These are phyloP conservation scores for Posidonia oceanica DNA, from an alignment of 116 monocot genomes.

Conservation along the genomic window DNA sequence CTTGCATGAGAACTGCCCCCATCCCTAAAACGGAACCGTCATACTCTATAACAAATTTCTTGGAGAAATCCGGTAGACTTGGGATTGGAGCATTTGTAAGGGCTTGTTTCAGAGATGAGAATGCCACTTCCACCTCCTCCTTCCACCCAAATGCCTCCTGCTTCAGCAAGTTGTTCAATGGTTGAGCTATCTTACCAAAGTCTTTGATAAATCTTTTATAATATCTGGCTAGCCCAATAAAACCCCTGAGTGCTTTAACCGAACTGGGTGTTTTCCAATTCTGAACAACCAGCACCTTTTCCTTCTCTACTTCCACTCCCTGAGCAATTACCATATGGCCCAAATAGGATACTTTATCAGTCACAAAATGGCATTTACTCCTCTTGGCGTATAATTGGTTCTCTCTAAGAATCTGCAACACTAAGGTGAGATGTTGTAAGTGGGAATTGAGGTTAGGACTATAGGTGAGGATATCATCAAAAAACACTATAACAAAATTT, in stretches of 20 bases:
- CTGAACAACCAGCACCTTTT: too few relatives aligned
- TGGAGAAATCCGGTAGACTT: too few relatives aligned
- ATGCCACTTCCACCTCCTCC: background rate
- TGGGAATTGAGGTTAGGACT: background rate
- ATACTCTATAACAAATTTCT: too few relatives aligned
- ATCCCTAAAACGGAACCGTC: too few relatives aligned
- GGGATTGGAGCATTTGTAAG: background rate
- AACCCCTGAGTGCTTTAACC: background rate
- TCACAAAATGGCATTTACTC: constrained; percentile 1
- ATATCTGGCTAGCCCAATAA: background rate
- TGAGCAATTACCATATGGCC: too few relatives aligned
- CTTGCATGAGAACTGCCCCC: too few relatives aligned
- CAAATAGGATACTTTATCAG: too few relatives aligned
- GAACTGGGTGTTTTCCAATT: background rate
- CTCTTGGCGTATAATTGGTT: background rate
- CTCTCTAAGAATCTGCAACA: background rate
- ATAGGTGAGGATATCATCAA: constrained; percentile 10
- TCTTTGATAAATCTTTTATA: background rate
- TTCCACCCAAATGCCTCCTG: background rate
- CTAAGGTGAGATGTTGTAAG: background rate
- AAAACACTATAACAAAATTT: constrained; percentile 7
- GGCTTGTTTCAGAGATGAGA: constrained; percentile 3
- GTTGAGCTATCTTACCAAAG: background rate
- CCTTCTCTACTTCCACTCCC: too few relatives aligned
- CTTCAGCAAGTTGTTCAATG: background rate